Percentiles rank a stretch among this genome's conserved stretches.
Conservation (phyloP, 2,329 filamentous ascomycete species). For the Alternaria sp. region DNA sequence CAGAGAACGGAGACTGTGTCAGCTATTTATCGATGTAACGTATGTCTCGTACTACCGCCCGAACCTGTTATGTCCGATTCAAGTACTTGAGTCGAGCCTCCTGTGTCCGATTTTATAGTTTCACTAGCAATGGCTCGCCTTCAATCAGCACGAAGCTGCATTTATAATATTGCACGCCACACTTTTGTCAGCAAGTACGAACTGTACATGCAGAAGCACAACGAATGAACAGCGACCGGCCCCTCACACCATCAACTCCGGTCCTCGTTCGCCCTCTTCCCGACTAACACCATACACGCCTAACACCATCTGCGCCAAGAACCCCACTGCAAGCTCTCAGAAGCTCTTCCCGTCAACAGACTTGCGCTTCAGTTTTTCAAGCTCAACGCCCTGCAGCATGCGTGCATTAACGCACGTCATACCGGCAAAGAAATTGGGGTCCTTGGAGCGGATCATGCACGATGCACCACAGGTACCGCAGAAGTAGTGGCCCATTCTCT, state of each 20-base stretch:
- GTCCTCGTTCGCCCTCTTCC: not conserved
- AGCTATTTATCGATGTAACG: not conserved
- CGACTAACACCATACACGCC: not conserved
- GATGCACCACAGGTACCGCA: conserved; percentile 40
- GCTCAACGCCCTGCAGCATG: conserved; percentile 35
- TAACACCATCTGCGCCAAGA: not conserved
- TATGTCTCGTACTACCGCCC: not conserved
- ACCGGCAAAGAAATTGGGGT: conserved; percentile 20
- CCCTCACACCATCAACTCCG: not conserved
- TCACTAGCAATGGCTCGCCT: not conserved
- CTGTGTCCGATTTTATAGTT: not conserved
- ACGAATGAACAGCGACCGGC: too few relatives aligned
- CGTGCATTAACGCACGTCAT: conserved; percentile 38
- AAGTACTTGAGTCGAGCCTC: too few relatives aligned
- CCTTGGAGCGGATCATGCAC: conserved; percentile 25
- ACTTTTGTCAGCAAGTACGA: not conserved
- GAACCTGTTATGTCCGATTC: not conserved
- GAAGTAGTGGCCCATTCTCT: conserved; percentile 34
- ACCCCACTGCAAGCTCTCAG: not conserved
- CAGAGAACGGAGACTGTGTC: not conserved
- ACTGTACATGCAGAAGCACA: not conserved
- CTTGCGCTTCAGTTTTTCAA: conserved; percentile 31
- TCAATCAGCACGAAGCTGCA: not conserved
- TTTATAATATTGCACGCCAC: not conserved
- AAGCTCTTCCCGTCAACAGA: conserved; percentile 33